Evolutionary conservation across 2,329 filamentous ascomycete genomes (phyloP), one percentile per base, ranked within the genome.

Genomic region (Botrytis deweyae): DNA sequence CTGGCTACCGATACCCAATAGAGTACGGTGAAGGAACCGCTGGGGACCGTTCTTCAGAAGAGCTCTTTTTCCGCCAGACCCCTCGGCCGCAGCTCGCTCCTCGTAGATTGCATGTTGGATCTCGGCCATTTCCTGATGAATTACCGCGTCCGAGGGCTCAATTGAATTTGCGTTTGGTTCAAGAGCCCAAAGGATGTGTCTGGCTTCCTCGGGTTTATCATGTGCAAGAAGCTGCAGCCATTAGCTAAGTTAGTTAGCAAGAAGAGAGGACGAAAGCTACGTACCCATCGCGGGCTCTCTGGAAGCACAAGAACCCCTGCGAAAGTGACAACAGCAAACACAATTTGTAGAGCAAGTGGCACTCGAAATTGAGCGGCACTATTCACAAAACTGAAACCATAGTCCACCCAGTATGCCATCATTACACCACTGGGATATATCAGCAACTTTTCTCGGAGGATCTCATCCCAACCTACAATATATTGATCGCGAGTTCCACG

Each of bases 71-170:
- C 83, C 81, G 3, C 78, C 77, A 33, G 75, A 74, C 16, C 71
- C 71, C 29, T 74, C 59, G 10, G 59, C 59, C 38, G 59, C 59
- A 62, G 59, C 29, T 36, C n/a, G 76, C 67, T 76, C 83, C 80
- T 94, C 91, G 33, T 89, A 83, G 22, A 92, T 90, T 1, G 92
- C 89, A 71, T 90, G 87, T 78, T 88, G 88, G 76, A 87, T 86
- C 52, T 83, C 82, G 2, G 78, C 70, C 70, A 84, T 83, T 79
- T 92, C 88, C 46, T 87, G 83, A 59, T 86, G 82, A 25, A 90
- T 87, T 67, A 87, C 83, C n/a, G 84, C 84, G 74, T 88, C 84
- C 36, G 90, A 84, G 10, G 84, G 74, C 10, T 84, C 78, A 5
- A 76, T 75, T 70, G 85, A 82, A 5, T 80, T 62, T 38, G 59